Base-by-base conservation (phyloP, 1,284 basidiomycete species). In the Inonotus hispidus region DNA sequence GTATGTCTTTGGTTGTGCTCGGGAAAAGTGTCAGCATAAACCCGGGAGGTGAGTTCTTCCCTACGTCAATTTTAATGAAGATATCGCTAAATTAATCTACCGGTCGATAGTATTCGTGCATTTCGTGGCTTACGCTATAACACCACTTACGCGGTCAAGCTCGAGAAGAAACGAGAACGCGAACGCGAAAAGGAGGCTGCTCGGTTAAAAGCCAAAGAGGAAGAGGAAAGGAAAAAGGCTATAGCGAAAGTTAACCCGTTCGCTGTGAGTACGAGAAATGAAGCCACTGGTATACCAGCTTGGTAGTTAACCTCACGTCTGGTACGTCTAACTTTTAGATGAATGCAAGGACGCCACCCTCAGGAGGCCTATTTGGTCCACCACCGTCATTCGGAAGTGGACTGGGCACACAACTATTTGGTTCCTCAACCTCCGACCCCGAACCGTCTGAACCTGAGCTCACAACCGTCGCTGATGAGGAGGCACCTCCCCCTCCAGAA, bases 1-100 rank as follows among this genome's bases (percentile, higher is more conserved):
- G 56, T 92, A 92, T 68, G 77, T 92, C 19, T 93, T 90, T 86
- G 90, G 82, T 13, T 93, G 91, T 67, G 76, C 87, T 2, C 77
- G 79, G 27, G 73, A 80, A 5, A 70, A 74, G 21, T 93, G 91
- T 73, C 90, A 93, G 69, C 77, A 79, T 61, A 85, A 87, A 71
- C 74, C 79, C 32, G 89, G 88, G 67, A 86, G 86, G 87, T 88
- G 77, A 74, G 87, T 47, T 52, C 8, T 10, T 46, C 8, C 38
- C n/a, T 37, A 13, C 1, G 0, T 50, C 43, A 19, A 14, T 27
- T 47, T 1, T 29, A 47, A 35, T 32, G n/a, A n/a, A n/a, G 14
- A 41, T 41, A 58, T 63, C 64, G 55, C 11, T 57, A 3, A 63
- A 27, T 1, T 27, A 3, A 13, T 59, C 19, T 16, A 13, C 35